A percentile compares a stretch with the other conserved stretches of the same genome.
Evolutionary conservation across 345 rosid genomes (phyloP).

Genomic region (Gossypium raimondii): DNA sequence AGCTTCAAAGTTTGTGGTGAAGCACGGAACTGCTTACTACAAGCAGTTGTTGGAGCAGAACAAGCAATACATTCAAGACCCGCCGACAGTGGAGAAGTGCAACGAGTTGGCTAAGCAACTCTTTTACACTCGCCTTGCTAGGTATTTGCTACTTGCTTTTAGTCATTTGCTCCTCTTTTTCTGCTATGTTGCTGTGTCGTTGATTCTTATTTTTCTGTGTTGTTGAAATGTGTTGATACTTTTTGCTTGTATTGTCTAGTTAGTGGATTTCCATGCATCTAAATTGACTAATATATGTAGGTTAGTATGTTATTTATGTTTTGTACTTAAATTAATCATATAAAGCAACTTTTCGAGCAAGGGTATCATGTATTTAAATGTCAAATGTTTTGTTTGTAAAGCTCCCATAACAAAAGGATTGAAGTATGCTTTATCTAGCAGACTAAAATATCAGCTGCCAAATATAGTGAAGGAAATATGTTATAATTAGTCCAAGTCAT

Average conservation of each 20-base stretch:
- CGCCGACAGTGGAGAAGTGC: slow-evolving; percentile 76
- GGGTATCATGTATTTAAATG: background rate
- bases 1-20: slow-evolving; percentile 55
- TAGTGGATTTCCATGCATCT: too few relatives aligned
- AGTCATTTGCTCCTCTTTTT: background rate
- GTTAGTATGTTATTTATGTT: too few relatives aligned
- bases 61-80: slow-evolving; percentile 74
- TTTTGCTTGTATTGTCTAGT: too few relatives aligned
- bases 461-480: background rate
- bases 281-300: too few relatives aligned
- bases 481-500: background rate
- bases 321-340: too few relatives aligned
- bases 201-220: background rate
- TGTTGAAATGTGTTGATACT: too few relatives aligned
- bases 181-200: background rate
- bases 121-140: slow-evolving; percentile 82
- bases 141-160: slow-evolving; percentile 31
- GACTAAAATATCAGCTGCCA: background rate
- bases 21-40: slow-evolving; percentile 68
- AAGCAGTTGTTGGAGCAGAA: slow-evolving; percentile 73
- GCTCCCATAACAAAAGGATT: background rate
- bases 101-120: slow-evolving; percentile 65
- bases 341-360: too few relatives aligned
- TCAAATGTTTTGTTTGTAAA: background rate
- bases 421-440: background rate